phyloP scores from a whole-genome alignment of 305 asterid species.

The Fraxinus albicans region DNA sequence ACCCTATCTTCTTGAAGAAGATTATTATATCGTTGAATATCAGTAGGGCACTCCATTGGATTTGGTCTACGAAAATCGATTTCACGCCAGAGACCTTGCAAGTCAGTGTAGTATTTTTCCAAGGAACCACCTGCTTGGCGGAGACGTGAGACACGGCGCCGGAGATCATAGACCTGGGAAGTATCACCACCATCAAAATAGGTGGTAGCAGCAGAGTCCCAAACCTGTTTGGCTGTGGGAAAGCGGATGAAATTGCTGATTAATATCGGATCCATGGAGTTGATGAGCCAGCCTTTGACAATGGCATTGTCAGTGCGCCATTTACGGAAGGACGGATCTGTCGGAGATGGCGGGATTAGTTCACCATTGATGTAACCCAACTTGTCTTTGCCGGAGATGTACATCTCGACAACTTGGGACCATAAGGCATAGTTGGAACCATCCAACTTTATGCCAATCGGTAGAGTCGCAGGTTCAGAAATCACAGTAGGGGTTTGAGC shows the following conservation, averaged over 20 bases:
- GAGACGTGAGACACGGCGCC: too few species aligned
- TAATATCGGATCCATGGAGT: background rate
- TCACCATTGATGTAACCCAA: background rate
- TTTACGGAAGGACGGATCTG: background rate
- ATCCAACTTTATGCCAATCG: background rate
- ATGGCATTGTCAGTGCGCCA: background rate
- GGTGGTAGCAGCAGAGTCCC: background rate
- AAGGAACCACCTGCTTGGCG: too few species aligned
- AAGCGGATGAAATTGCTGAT: background rate
- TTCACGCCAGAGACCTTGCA: too few species aligned
- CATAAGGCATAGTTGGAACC: background rate
- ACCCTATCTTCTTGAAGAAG: too few species aligned
- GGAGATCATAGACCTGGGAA: background rate
- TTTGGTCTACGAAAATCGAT: too few species aligned
- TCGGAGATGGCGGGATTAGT: background rate
- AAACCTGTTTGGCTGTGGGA: background rate
- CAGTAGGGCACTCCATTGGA: too few species aligned
- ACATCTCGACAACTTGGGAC: slow-evolving; percentile 12
- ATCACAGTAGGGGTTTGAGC: too few species aligned
- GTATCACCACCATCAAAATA: background rate
- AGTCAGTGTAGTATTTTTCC: too few species aligned
- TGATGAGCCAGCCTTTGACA: background rate
- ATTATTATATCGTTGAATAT: too few species aligned
- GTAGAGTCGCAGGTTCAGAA: background rate
- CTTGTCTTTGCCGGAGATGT: background rate